phyloP scores from a whole-genome alignment of 208 protist species.

The Trypanosoma mega region DNA sequence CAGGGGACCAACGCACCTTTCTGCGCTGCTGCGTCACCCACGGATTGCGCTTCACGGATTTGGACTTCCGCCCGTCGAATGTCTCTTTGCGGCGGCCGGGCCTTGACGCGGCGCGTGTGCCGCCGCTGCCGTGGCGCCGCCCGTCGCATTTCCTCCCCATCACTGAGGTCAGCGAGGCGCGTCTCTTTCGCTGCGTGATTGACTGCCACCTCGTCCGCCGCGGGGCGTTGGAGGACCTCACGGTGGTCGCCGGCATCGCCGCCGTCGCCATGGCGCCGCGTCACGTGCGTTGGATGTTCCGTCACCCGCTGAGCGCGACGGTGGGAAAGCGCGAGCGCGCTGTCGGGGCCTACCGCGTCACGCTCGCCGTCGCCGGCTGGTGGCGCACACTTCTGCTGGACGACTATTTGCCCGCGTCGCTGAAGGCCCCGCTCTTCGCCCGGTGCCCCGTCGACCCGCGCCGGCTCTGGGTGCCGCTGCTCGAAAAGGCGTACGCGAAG shows the following conservation, averaged over 20 bases:
- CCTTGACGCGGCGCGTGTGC: conserved; percentile 6
- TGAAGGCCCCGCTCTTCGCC: too few species aligned
- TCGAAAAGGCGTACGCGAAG: conserved; percentile 44
- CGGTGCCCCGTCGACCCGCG: conserved; percentile 15
- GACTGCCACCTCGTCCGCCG: conserved; percentile 8
- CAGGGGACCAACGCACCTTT: conserved; percentile 30
- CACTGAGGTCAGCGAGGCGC: conserved; percentile 5
- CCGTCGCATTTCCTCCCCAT: conserved; percentile 13
- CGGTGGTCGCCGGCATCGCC: conserved; percentile 11
- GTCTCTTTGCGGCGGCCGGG: conserved; percentile 9
- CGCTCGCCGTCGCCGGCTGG: too few species aligned
- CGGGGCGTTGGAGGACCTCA: conserved; percentile 9
- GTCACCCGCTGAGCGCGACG: too few species aligned
- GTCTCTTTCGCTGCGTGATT: conserved; percentile 15
- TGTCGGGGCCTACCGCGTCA: too few species aligned
- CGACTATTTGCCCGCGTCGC: too few species aligned
- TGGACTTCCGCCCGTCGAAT: conserved; percentile 19
- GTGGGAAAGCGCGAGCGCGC: too few species aligned
- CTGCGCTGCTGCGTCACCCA: conserved; percentile 13
- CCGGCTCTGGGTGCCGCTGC: conserved; percentile 30
- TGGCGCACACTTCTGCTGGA: too few species aligned
- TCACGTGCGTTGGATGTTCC: conserved; percentile 25
- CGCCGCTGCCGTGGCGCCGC: conserved; percentile 13
- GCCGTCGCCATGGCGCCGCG: conserved; percentile 10
- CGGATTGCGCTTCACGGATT: conserved; percentile 9